phyloP scores from a whole-genome alignment of 208 protist genomes.

The Leishmania tropica region DNA sequence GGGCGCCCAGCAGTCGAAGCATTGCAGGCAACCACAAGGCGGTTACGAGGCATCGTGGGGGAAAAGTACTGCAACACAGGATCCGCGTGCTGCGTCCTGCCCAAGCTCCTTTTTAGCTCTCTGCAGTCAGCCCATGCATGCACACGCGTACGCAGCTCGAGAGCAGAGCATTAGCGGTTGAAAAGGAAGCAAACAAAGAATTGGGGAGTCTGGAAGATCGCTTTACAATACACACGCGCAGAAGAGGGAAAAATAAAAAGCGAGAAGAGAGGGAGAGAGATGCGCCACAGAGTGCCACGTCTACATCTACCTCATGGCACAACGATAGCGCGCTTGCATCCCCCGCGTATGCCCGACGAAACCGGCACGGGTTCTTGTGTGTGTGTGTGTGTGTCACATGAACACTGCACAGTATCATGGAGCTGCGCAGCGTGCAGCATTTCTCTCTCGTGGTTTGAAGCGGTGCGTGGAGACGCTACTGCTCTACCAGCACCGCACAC shows the following conservation, averaged over 20 bases:
- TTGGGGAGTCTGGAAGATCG: neutral
- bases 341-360: neutral
- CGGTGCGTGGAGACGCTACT: neutral
- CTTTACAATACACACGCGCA: neutral
- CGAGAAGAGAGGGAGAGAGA: slow-evolving; percentile 12
- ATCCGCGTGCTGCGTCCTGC: neutral
- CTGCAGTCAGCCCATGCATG: neutral
- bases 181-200: neutral
- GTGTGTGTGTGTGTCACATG: neutral
- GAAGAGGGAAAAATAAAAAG: neutral
- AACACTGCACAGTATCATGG: neutral
- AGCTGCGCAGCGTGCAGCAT: neutral
- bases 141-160: neutral
- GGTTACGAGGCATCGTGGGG: neutral
- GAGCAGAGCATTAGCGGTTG: neutral
- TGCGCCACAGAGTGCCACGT: neutral
- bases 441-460: neutral
- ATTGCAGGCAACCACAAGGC: neutral
- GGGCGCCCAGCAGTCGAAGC: neutral
- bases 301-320: neutral
- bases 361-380: neutral
- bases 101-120: neutral
- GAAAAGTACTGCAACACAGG: neutral
- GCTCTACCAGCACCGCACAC: neutral
- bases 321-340: neutral